Percentiles rank a stretch among this genome's conserved stretches.
These are phyloP conservation scores for Brassica cretica DNA, from an alignment of 345 rosid species.

Conservation along the genomic window DNA sequence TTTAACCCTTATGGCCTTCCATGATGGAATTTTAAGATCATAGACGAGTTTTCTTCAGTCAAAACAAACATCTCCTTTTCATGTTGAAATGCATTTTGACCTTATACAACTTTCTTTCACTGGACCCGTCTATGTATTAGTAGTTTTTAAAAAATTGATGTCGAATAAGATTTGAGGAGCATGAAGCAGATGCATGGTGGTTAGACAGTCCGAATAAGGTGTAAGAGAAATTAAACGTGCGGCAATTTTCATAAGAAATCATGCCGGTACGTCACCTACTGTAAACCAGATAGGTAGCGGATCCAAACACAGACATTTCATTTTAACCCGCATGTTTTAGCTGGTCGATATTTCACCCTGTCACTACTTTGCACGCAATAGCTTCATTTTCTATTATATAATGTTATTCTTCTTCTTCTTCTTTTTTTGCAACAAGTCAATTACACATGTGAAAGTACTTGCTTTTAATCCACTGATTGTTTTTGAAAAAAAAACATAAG, in stretches of 20 bases:
- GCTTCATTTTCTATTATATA: slow-evolving; percentile 9
- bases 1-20: background rate
- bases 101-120: background rate
- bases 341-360: background rate
- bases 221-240: slow-evolving; percentile 73
- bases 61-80: background rate
- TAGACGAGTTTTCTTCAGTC: background rate
- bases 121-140: background rate
- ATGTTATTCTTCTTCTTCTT: background rate
- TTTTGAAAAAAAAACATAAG: background rate
- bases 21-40: background rate
- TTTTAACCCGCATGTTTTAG: background rate
- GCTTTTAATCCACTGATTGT: slow-evolving; percentile 11
- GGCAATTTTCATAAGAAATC: slow-evolving; percentile 3
- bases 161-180: slow-evolving; percentile 84
- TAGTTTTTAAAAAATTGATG: slow-evolving; percentile 34
- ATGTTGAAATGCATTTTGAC: background rate
- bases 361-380: slow-evolving; percentile 5
- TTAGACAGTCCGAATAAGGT: slow-evolving; percentile 83
- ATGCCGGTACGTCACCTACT: background rate
- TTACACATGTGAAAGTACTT: slow-evolving; percentile 27
- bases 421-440: slow-evolving; percentile 8
- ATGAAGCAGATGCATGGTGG: slow-evolving; percentile 97
- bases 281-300: background rate
- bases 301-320: background rate